Conservation (phyloP, 768 basidiomycete genomes). For the Leucocoprinus leucothites region DNA sequence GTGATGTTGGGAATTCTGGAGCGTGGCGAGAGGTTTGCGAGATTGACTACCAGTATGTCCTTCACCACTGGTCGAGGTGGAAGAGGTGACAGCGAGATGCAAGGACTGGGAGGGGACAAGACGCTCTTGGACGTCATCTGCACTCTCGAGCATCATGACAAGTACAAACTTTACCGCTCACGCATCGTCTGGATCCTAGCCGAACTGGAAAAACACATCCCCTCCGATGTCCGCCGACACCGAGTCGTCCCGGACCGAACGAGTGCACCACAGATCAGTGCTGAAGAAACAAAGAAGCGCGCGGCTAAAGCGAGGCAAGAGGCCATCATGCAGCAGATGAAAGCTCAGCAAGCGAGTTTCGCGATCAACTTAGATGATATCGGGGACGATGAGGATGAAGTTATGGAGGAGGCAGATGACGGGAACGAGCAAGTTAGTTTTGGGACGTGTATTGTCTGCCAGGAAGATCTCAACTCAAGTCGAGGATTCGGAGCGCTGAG, state of each 20-base stretch:
- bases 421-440: conserved; percentile 43
- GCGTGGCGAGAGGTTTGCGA: conserved; percentile 57
- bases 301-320: conserved; percentile 91
- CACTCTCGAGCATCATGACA: conserved; percentile 72
- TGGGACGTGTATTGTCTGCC: conserved; percentile 98
- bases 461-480: conserved; percentile 79
- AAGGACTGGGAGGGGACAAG: conserved; percentile 36
- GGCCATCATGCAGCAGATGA: conserved; percentile 95
- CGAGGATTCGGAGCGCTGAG: conserved; percentile 84
- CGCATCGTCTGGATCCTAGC: conserved; percentile 76
- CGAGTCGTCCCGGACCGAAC: conserved; percentile 39
- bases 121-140: conserved; percentile 73
- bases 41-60: conserved; percentile 46
- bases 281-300: conserved; percentile 71
- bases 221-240: conserved; percentile 51
- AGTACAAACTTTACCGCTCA: conserved; percentile 67
- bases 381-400: conserved; percentile 70
- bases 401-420: conserved; percentile 46
- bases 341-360: conserved; percentile 86
- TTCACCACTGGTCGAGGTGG: conserved; percentile 41
- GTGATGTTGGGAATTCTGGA: conserved; percentile 84
- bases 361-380: conserved; percentile 73
- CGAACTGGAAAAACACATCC: conserved; percentile 52
- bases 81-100: conserved; percentile 24
- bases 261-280: conserved; percentile 35